Conservation (phyloP, 495 filamentous ascomycete genomes). For the Hypoxylon subgilvum region DNA sequence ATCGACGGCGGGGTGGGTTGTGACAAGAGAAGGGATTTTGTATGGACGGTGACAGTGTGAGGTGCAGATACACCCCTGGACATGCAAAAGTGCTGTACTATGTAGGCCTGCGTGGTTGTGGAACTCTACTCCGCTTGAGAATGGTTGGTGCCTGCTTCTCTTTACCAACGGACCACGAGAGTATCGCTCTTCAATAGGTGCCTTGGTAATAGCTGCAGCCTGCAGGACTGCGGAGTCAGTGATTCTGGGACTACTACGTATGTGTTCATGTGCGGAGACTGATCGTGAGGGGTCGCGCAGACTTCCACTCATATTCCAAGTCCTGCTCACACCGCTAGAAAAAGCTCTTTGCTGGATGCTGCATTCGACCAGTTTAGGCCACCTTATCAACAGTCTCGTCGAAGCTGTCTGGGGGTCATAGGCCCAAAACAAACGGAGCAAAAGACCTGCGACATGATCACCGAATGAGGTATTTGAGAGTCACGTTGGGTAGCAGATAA, state of each 20-base stretch:
- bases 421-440: not conserved
- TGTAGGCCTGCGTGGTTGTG: too few relatives aligned
- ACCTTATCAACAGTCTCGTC: slow-evolving; percentile 23
- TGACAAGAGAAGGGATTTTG: slow-evolving; percentile 20
- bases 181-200: slow-evolving; percentile 10
- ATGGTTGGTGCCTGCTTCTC: slow-evolving; percentile 18
- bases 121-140: slow-evolving; percentile 21
- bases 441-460: slow-evolving; percentile 8
- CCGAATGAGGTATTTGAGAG: slow-evolving; percentile 26
- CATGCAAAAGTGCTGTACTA: slow-evolving; percentile 22
- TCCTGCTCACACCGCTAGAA: slow-evolving; percentile 36
- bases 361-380: slow-evolving; percentile 26
- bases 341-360: slow-evolving; percentile 14
- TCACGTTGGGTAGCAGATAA: slow-evolving; percentile 18
- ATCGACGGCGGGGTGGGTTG: slow-evolving; percentile 18
- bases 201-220: slow-evolving; percentile 30
- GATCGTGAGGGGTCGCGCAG: slow-evolving; percentile 30
- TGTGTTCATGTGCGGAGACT: slow-evolving; percentile 30
- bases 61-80: slow-evolving; percentile 22
- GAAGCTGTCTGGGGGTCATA: slow-evolving; percentile 11
- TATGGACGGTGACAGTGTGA: slow-evolving; percentile 17
- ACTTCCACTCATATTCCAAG: slow-evolving; percentile 26
- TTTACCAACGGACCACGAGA: slow-evolving; percentile 18
- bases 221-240: slow-evolving; percentile 27
- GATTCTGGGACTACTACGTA: slow-evolving; percentile 27